Conservation (phyloP, 139 green algal species). For the Ostreobium quekettii region DNA sequence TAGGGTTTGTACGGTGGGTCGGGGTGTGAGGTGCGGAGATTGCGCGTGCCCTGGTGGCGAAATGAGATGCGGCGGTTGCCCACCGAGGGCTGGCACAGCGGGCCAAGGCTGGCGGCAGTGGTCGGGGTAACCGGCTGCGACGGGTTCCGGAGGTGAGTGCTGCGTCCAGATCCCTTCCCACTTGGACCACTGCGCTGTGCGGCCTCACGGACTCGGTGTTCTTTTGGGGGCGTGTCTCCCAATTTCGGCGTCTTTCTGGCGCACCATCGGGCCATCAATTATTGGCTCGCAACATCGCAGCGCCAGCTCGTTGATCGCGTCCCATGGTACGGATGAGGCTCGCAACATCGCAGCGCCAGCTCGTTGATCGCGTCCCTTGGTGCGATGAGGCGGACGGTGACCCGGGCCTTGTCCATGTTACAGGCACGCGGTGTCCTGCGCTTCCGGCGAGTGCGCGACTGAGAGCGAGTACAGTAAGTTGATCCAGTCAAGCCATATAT, state of each 20-base stretch:
- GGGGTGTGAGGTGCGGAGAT: too few relatives aligned
- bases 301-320: constrained; percentile 61
- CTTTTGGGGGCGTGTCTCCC: too few relatives aligned
- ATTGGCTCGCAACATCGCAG: constrained; percentile 61
- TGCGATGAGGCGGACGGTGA: constrained; percentile 20
- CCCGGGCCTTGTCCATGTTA: constrained; percentile 75
- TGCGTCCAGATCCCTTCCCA: too few relatives aligned
- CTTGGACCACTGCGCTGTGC: not conserved
- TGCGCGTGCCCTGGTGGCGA: too few relatives aligned
- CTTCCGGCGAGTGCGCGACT: constrained; percentile 59
- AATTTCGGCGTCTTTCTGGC: not conserved
- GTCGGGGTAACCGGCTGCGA: too few relatives aligned
- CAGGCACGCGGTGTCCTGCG: constrained; percentile 90
- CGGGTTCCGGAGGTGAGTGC: too few relatives aligned
- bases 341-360: constrained; percentile 69
- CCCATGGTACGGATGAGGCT: constrained; percentile 22
- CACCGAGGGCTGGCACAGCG: too few relatives aligned
- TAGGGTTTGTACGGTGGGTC: too few relatives aligned
- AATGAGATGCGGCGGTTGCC: too few relatives aligned
- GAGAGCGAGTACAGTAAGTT: constrained; percentile 69
- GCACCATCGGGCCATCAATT: constrained; percentile 33
- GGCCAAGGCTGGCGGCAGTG: too few relatives aligned
- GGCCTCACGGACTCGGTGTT: too few relatives aligned
- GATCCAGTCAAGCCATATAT: constrained; percentile 64
- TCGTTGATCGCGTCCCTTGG: not conserved